A percentile compares a stretch with the other conserved stretches of the same genome.
Evolutionary conservation across 2,329 filamentous ascomycete species (phyloP).

Genomic region (Fonsecaea nubica): DNA sequence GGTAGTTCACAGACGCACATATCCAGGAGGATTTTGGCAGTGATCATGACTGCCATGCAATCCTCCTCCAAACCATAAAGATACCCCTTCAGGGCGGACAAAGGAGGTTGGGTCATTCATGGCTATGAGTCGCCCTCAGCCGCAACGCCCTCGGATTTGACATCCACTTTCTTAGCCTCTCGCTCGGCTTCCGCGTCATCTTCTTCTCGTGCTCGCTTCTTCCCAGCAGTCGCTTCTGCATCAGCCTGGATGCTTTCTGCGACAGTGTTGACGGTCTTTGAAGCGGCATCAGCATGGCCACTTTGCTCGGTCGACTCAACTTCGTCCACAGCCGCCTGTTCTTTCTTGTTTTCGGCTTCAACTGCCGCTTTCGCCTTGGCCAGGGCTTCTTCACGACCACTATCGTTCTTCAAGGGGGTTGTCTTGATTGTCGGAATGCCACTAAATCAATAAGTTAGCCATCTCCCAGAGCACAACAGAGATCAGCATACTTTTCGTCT

Average conservation of each 20-base stretch:
- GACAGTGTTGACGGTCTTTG: constrained; percentile 13
- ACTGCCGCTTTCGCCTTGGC: constrained; percentile 40
- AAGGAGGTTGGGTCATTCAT: not conserved
- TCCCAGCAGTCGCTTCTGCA: constrained; percentile 40
- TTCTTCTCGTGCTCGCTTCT: constrained; percentile 57
- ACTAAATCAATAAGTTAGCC: constrained; percentile 42
- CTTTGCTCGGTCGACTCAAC: constrained; percentile 22
- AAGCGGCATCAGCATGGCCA: constrained; percentile 14
- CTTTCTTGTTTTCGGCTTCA: constrained; percentile 40
- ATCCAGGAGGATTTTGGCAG: constrained; percentile 13
- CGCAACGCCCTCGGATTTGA: constrained; percentile 43
- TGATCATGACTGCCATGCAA: constrained; percentile 1
- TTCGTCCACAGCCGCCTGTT: constrained; percentile 28
- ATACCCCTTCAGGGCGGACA: not conserved
- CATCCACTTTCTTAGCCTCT: constrained; percentile 58
- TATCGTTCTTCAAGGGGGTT: constrained; percentile 26
- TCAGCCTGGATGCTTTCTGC: constrained; percentile 16
- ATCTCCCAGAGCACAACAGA: not conserved
- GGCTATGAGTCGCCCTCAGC: constrained; percentile 10
- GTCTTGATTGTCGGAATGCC: constrained; percentile 53
- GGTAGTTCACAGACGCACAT: constrained; percentile 6
- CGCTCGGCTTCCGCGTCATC: constrained; percentile 46
- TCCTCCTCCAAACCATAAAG: not conserved
- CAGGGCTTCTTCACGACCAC: constrained; percentile 38
- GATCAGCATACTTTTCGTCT: constrained; percentile 49